These are phyloP conservation scores for Syzygium oleosum DNA, from an alignment of 345 rosid genomes.

Conservation along the genomic window DNA sequence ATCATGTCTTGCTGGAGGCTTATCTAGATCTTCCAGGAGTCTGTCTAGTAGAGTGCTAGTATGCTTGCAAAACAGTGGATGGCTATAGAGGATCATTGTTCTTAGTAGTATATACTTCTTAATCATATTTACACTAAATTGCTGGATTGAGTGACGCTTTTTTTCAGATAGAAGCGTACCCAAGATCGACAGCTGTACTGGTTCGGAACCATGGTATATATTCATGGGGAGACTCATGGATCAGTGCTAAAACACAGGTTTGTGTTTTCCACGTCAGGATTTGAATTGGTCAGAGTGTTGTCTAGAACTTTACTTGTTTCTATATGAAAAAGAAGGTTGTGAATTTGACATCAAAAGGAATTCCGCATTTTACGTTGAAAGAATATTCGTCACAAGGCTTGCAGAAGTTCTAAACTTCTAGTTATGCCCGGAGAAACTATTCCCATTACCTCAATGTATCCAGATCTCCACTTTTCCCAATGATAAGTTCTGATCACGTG, in stretches of 20 bases:
- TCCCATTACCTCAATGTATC: background rate
- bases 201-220: constrained; percentile 94
- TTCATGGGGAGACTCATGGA: constrained; percentile 98
- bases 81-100: background rate
- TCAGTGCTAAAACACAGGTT: constrained; percentile 97
- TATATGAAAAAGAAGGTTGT: background rate
- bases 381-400: background rate
- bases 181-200: constrained; percentile 90
- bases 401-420: background rate
- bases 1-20: background rate
- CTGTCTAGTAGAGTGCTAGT: background rate
- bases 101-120: background rate
- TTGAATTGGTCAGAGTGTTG: background rate
- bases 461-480: background rate
- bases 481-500: background rate
- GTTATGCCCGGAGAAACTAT: background rate
- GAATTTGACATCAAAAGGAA: background rate
- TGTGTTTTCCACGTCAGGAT: constrained; percentile 1
- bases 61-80: background rate
- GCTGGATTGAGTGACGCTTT: background rate
- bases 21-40: background rate
- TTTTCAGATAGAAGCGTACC: constrained; percentile 75
- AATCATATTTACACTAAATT: background rate
- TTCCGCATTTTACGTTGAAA: background rate
- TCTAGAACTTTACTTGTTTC: background rate